A percentile compares a stretch with the other conserved stretches of the same genome.
These are phyloP conservation scores for Tetracladium marchalianum DNA, from an alignment of 495 filamentous ascomycete genomes.

Conservation along the genomic window DNA sequence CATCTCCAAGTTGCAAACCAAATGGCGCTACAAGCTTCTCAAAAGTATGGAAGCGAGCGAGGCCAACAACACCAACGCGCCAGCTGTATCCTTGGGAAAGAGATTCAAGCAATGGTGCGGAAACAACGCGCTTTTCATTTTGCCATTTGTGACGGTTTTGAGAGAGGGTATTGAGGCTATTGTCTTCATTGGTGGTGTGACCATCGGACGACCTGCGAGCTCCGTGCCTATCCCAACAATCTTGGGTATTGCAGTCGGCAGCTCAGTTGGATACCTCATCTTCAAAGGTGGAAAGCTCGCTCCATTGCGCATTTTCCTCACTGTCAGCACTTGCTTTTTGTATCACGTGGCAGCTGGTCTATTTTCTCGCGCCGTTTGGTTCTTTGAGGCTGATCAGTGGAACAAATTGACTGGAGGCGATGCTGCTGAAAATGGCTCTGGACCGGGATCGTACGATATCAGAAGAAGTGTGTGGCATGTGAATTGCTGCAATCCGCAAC, in stretches of 20 bases:
- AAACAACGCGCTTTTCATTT: slow-evolving; percentile 70
- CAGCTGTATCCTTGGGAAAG: slow-evolving; percentile 20
- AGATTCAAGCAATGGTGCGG: slow-evolving; percentile 51
- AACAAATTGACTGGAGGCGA: slow-evolving; percentile 58
- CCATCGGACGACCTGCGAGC: slow-evolving; percentile 56
- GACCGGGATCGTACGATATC: slow-evolving; percentile 81
- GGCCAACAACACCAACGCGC: slow-evolving; percentile 42
- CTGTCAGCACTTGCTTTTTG: slow-evolving; percentile 69
- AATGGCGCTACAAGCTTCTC: slow-evolving; percentile 64
- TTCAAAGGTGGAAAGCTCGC: slow-evolving; percentile 50
- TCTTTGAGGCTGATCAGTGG: slow-evolving; percentile 55
- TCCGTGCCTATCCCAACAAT: slow-evolving; percentile 68
- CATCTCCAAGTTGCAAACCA: slow-evolving; percentile 70
- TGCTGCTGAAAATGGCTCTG: slow-evolving; percentile 58
- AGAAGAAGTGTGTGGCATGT: slow-evolving; percentile 79
- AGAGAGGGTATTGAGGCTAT: slow-evolving; percentile 76
- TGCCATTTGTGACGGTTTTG: slow-evolving; percentile 73
- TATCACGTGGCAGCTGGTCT: slow-evolving; percentile 76
- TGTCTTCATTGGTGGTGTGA: slow-evolving; percentile 72
- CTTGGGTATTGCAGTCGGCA: slow-evolving; percentile 51
- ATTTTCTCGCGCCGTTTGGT: slow-evolving; percentile 66
- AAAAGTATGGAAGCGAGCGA: slow-evolving; percentile 24
- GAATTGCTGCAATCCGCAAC: slow-evolving; percentile 69
- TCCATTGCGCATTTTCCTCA: slow-evolving; percentile 65
- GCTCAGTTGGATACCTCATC: slow-evolving; percentile 54